phyloP scores from a whole-genome alignment of 2,329 filamentous ascomycete species.

The Xylariaceae sp. region DNA sequence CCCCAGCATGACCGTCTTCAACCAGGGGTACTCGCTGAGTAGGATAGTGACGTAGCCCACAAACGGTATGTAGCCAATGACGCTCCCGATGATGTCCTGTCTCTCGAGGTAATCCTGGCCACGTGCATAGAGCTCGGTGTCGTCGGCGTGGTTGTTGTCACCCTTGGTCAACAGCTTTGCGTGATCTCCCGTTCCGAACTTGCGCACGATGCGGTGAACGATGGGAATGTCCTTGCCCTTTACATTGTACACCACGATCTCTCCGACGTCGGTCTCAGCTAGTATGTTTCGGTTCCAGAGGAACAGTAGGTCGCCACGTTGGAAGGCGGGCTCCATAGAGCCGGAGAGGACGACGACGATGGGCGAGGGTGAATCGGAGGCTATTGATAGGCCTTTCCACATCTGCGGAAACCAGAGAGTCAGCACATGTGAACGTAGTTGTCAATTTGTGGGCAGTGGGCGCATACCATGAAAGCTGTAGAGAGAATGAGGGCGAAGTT shows the following conservation, averaged over 20 bases:
- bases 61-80: slow-evolving; percentile 87
- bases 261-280: slow-evolving; percentile 54
- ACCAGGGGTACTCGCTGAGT: slow-evolving; percentile 91
- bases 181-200: slow-evolving; percentile 58
- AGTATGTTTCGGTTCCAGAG: slow-evolving; percentile 70
- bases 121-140: slow-evolving; percentile 82
- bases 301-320: slow-evolving; percentile 72
- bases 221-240: slow-evolving; percentile 95
- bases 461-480: slow-evolving; percentile 81
- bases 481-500: slow-evolving; percentile 90
- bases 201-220: slow-evolving; percentile 86
- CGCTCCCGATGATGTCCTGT: slow-evolving; percentile 89
- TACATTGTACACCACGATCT: slow-evolving; percentile 72
- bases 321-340: slow-evolving; percentile 82
- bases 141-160: slow-evolving; percentile 92
- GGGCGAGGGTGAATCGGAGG: slow-evolving; percentile 71
- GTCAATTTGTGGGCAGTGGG: not conserved
- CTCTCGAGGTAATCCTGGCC: slow-evolving; percentile 86
- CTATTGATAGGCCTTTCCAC: slow-evolving; percentile 84
- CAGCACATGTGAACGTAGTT: not conserved
- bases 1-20: slow-evolving; percentile 92
- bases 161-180: slow-evolving; percentile 91
- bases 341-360: slow-evolving; percentile 83
- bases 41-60: slow-evolving; percentile 97
- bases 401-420: slow-evolving; percentile 44